Base-by-base conservation (phyloP, 176 grass and related monocot genomes). In the Musa itinerans region DNA sequence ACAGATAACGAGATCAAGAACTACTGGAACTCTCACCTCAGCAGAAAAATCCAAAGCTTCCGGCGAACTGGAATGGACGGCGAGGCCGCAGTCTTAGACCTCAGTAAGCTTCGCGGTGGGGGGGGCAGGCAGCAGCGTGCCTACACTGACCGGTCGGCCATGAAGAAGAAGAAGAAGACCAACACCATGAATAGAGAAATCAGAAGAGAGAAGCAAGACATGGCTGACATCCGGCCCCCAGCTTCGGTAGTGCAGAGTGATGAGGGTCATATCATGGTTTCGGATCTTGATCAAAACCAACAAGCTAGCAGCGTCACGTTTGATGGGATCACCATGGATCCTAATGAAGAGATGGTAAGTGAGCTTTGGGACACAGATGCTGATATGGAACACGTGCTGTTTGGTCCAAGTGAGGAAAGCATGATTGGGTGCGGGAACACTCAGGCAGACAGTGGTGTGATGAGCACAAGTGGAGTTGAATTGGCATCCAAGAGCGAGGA, bases 1-100 rank as follows among this genome's bases (percentile, higher is more conserved):
- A 96, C 93, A 3, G 89, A 96, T 85, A 96, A 96, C 79, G 89
- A 96, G 79, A 96, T 96, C 79, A 96, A 96, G 74, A 96, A 96
- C 70, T 92, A 96, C 81, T 96, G 93, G 93, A 96, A 92, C 77
- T 96, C 93, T 48, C 93, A 96, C 71, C 93, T 96, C 50, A 92
- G 89, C 83, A 78, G 87, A 15, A 83, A 71, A 76, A 79, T 86
- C 76, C 83, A 90, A 78, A 96, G 83, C 19, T 96, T 80, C 79
- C 59, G 79, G 3, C 78, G 82, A 17, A 66, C 68, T 1, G 63
- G 78, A 76, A 52, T 56, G 59, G n/a, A 79, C 49, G 66, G 50
- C 9, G 69, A 23, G 9, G 72, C 81, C 43, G 16, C 51, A 22
- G 76, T 76, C 62, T 54, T 82, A 26, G 84, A 91, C 54, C 16